Conservation (phyloP, 495 filamentous ascomycete genomes). For the Trichoderma virens region DNA sequence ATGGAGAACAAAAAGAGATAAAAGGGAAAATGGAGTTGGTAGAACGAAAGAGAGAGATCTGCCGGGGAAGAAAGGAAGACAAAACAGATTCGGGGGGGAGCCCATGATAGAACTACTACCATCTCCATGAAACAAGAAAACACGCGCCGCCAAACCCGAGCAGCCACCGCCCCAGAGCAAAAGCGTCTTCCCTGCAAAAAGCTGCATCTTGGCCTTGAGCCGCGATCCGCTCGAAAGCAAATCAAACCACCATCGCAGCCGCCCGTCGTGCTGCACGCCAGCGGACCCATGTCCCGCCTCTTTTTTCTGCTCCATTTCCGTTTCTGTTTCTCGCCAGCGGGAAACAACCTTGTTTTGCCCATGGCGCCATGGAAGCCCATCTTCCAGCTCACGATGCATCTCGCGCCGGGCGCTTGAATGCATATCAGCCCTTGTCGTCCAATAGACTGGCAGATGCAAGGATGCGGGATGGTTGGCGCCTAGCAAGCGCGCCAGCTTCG, state of each 20-base stretch:
- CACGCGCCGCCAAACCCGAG: not conserved
- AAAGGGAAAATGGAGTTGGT: not conserved
- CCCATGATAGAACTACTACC: not conserved
- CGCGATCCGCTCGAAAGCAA: not conserved
- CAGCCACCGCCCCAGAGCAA: no score
- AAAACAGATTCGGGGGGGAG: not conserved
- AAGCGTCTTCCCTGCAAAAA: no score
- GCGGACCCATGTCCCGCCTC: not conserved
- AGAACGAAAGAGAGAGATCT: not conserved
- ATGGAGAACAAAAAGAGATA: not conserved
- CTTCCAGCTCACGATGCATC: not conserved
- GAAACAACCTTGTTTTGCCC: no score
- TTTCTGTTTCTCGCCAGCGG: no score
- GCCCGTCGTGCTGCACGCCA: not conserved
- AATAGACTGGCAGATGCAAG: not conserved
- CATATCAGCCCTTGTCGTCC: not conserved
- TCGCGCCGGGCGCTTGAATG: constrained; percentile 3
- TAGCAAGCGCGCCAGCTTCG: constrained; percentile 3
- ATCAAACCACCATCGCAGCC: constrained; percentile 6
- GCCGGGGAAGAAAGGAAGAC: not conserved
- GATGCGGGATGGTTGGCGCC: not conserved
- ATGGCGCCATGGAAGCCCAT: no score
- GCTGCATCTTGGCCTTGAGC: no score
- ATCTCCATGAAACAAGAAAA: not conserved
- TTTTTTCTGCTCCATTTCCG: not conserved